Evolutionary conservation across 2,329 filamentous ascomycete genomes (phyloP).

Genomic region (Aureobasidium leucospermi): DNA sequence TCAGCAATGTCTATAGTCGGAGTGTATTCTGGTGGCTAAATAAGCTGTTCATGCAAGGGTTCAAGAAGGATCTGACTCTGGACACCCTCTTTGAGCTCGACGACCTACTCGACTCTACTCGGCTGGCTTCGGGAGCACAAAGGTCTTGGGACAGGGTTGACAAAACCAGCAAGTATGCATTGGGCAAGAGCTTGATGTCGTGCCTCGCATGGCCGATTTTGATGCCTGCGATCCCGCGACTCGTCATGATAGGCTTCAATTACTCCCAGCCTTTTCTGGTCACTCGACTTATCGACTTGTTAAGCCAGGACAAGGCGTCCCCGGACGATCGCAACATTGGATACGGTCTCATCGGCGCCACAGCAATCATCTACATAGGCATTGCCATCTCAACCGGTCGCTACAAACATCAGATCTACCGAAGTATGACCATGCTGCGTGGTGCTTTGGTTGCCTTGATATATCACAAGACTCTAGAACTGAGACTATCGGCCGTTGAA

Average conservation of each 20-base stretch:
- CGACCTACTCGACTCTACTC: background rate
- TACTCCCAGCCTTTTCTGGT: background rate
- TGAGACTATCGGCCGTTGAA: background rate
- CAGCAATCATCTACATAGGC: background rate
- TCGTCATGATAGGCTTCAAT: background rate
- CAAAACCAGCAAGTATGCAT: background rate
- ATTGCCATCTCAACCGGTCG: background rate
- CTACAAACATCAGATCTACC: background rate
- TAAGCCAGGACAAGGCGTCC: background rate
- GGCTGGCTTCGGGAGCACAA: background rate
- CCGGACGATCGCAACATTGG: background rate
- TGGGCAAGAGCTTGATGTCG: background rate
- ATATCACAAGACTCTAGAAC: constrained; percentile 11
- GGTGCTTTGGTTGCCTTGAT: constrained; percentile 5
- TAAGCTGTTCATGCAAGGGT: background rate
- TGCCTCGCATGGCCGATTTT: background rate
- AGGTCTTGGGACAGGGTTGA: background rate
- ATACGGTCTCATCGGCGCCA: background rate
- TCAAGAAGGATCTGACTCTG: background rate
- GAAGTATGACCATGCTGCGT: background rate
- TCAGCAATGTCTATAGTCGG: background rate
- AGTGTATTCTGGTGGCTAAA: constrained; percentile 6
- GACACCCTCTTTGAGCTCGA: background rate
- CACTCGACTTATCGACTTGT: background rate
- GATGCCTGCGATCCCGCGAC: background rate